A percentile compares a stretch with the other conserved stretches of the same genome.
Evolutionary conservation across 331 rosid species (phyloP).

Genomic region (Erythrophleum ivorense): DNA sequence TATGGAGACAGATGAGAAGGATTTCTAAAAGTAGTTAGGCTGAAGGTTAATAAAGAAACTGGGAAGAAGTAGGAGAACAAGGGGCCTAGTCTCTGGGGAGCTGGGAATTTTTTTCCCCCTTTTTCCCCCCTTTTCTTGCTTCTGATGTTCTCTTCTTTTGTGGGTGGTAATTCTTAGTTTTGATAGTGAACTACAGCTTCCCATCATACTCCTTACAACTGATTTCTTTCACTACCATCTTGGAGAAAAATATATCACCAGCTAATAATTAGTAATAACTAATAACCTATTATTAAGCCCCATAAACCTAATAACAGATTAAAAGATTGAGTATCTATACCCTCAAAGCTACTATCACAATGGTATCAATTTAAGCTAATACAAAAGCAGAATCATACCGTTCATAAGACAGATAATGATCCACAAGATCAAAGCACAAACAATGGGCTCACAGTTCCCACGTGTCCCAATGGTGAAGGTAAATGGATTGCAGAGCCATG

Average conservation of each 20-base stretch:
- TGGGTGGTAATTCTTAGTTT: background rate
- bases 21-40: background rate
- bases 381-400: slow-evolving; percentile 65
- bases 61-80: background rate
- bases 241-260: slow-evolving; percentile 4
- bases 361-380: slow-evolving; percentile 7
- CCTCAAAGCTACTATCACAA: background rate
- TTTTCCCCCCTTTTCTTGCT: background rate
- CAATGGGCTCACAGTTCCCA: slow-evolving; percentile 97
- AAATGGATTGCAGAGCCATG: slow-evolving; percentile 92
- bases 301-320: slow-evolving; percentile 14
- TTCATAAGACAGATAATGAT: slow-evolving; percentile 86
- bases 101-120: background rate
- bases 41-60: background rate
- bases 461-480: slow-evolving; percentile 96
- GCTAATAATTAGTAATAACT: background rate
- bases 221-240: background rate
- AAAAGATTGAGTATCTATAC: slow-evolving; percentile 10
- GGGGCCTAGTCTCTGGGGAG: background rate
- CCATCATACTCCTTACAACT: background rate
- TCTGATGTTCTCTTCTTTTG: background rate
- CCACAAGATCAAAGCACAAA: slow-evolving; percentile 90
- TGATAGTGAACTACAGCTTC: background rate
- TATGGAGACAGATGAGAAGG: background rate
- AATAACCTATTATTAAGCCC: background rate